A percentile compares a stretch with the other conserved stretches of the same genome.
Evolutionary conservation across 2,329 filamentous ascomycete species (phyloP).

Genomic region (Penicillium brevicompactum): DNA sequence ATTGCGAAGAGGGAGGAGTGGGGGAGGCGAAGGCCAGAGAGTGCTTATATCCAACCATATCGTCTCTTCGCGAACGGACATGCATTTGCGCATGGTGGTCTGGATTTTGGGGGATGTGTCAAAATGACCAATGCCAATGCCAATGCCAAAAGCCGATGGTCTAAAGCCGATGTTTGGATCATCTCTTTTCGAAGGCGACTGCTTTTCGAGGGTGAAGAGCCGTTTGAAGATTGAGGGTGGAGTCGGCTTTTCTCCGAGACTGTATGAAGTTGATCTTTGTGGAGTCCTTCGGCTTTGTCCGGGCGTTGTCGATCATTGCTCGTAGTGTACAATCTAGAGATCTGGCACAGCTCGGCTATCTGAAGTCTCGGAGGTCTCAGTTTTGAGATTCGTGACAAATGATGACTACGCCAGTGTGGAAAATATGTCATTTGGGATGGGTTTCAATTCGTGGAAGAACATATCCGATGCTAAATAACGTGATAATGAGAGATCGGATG

Average conservation of each 20-base stretch:
- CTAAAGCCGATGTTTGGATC: neutral
- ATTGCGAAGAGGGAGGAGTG: neutral
- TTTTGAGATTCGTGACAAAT: neutral
- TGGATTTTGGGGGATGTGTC: neutral
- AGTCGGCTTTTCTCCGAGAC: neutral
- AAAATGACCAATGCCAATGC: neutral
- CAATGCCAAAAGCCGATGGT: neutral
- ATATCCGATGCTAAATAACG: neutral
- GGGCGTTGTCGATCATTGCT: neutral
- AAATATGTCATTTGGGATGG: neutral
- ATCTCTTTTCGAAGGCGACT: neutral
- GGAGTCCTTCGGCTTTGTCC: constrained; percentile 1
- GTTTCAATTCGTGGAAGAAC: neutral
- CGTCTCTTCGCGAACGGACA: neutral
- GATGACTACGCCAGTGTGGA: neutral
- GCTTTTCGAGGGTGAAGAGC: neutral
- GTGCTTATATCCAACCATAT: neutral
- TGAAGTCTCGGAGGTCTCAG: neutral
- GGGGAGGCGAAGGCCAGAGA: neutral
- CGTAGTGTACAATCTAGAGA: neutral
- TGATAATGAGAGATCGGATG: neutral
- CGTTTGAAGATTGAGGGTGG: neutral
- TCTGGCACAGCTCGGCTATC: neutral
- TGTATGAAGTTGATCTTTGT: neutral
- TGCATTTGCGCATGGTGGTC: neutral